These are phyloP conservation scores for Apiotrichum veenhuisii DNA, from an alignment of 1,284 basidiomycete genomes.

Conservation along the genomic window DNA sequence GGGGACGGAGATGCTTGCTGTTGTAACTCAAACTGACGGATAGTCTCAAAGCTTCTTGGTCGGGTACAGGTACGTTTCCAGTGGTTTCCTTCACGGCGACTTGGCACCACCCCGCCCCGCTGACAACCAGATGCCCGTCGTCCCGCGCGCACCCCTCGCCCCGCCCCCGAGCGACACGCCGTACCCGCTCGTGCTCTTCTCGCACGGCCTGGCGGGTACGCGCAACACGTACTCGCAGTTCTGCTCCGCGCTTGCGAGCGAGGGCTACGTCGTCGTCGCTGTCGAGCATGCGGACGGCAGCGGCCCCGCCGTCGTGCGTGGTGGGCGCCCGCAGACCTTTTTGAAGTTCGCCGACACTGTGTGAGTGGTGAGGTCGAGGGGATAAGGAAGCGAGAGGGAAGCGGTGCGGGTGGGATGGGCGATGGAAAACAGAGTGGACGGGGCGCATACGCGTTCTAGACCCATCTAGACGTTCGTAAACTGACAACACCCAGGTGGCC, in stretches of 20 bases:
- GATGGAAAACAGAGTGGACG: no score
- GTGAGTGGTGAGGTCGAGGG: constrained; percentile 48
- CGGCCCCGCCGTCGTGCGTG: constrained; percentile 52
- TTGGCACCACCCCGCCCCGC: no score
- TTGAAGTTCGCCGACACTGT: constrained; percentile 55
- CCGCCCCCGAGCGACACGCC: constrained; percentile 5
- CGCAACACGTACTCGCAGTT: constrained; percentile 64
- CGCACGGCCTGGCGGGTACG: constrained; percentile 73
- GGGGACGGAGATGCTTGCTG: no score
- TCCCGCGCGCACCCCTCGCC: neutral
- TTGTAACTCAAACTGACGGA: neutral
- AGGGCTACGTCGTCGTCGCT: constrained; percentile 70
- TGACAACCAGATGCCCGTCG: neutral
- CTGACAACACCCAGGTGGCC: neutral
- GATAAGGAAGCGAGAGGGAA: no score
- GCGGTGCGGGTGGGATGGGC: no score
- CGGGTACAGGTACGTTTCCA: neutral
- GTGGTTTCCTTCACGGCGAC: neutral
- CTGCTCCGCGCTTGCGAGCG: constrained; percentile 64
- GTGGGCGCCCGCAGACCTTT: constrained; percentile 14
- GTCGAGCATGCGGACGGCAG: constrained; percentile 75
- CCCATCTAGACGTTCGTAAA: no score
- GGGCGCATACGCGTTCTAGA: no score
- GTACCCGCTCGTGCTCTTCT: constrained; percentile 74
- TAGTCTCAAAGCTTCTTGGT: neutral